Evolutionary conservation across 768 basidiomycete species (phyloP).

Genomic region (Cyclocybe aegerita): DNA sequence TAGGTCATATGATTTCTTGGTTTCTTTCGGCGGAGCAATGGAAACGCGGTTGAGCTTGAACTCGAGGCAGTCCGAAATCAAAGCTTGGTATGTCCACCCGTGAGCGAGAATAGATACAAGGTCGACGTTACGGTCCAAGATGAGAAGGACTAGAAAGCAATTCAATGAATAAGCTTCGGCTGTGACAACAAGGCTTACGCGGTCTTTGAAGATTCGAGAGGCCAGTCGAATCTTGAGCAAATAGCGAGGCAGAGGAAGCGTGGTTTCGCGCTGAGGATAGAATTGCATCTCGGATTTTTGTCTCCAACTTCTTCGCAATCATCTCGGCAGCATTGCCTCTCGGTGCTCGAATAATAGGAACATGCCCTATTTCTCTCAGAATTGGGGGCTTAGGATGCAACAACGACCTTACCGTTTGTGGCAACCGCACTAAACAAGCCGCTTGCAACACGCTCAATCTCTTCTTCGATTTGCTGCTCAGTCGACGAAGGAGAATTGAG

Average conservation of each 20-base stretch:
- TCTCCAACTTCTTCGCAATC: constrained; percentile 96
- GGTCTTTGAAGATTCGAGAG: constrained; percentile 87
- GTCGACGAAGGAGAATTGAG: constrained; percentile 90
- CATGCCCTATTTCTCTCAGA: constrained; percentile 56
- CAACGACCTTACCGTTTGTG: constrained; percentile 65
- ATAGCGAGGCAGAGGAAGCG: constrained; percentile 55
- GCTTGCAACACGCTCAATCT: constrained; percentile 87
- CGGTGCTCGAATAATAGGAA: constrained; percentile 93
- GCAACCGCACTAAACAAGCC: constrained; percentile 92
- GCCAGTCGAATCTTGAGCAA: constrained; percentile 78
- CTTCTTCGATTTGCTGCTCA: constrained; percentile 89
- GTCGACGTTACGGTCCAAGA: constrained; percentile 94
- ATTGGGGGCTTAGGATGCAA: not conserved
- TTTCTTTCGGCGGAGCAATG: constrained; percentile 63
- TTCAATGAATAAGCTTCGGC: constrained; percentile 9
- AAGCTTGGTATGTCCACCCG: constrained; percentile 98
- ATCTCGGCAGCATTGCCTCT: constrained; percentile 98
- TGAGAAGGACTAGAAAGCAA: constrained; percentile 71
- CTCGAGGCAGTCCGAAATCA: constrained; percentile 95
- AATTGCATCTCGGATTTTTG: constrained; percentile 85
- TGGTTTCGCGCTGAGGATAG: constrained; percentile 68
- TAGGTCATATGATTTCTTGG: constrained; percentile 88
- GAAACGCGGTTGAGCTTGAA: constrained; percentile 96
- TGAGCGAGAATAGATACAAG: constrained; percentile 92
- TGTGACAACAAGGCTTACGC: constrained; percentile 44